Evolutionary conservation across 306 rosid species (phyloP).

Genomic region (Acacia melanoxylon): DNA sequence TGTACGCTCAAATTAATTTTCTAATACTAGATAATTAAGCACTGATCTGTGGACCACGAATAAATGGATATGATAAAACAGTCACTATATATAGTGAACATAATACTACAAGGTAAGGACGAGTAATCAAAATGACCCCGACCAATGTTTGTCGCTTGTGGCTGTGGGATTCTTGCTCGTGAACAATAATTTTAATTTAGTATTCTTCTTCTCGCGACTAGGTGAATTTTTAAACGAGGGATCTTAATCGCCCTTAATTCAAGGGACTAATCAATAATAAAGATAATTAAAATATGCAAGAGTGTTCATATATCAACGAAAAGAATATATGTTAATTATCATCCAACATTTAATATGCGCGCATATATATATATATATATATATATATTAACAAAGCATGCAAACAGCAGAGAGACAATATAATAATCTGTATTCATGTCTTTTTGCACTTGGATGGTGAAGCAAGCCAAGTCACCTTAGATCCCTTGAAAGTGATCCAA

Average conservation of each 20-base stretch:
- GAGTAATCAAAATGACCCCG: not conserved
- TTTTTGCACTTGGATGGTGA: not conserved
- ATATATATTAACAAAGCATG: not conserved
- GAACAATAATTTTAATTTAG: not conserved
- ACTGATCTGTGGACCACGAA: conserved; percentile 23
- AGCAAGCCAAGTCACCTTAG: conserved; percentile 20
- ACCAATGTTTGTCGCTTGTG: not conserved
- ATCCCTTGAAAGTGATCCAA: conserved; percentile 17
- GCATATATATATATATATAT: too few species aligned
- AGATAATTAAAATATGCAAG: not conserved
- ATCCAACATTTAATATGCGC: not conserved
- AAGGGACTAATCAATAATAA: not conserved
- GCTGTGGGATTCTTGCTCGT: conserved; percentile 1
- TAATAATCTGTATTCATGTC: not conserved
- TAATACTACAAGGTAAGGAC: not conserved
- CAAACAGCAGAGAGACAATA: not conserved
- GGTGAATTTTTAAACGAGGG: not conserved
- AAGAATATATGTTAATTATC: not conserved
- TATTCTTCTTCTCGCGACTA: not conserved
- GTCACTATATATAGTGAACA: not conserved
- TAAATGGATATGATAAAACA: conserved; percentile 23
- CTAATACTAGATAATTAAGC: conserved; percentile 17
- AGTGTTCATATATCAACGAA: not conserved
- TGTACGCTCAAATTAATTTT: not conserved
- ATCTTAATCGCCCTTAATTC: not conserved